Base-by-base conservation (phyloP, 2,329 filamentous ascomycete genomes). In the Hymenoscyphus infarciens region DNA sequence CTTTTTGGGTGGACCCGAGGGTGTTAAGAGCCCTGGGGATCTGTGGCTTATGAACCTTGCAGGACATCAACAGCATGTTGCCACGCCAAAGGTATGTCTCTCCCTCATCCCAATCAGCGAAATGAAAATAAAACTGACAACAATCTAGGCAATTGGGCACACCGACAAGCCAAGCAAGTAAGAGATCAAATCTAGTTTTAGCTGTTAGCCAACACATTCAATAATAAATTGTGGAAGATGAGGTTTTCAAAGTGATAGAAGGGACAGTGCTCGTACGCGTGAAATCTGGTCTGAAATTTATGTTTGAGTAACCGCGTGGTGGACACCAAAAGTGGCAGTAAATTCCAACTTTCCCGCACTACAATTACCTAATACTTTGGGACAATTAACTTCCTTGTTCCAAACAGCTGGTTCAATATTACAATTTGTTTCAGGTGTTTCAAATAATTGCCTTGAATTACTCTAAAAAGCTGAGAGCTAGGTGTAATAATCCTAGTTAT, bases 51-150 rank as follows among this genome's bases (percentile, higher is more conserved):
- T 67, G 61, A 7, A 27, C 6, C 62, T 80, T 74, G 82, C 76
- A 11, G 84, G 79, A 11, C 74, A 74, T 1, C 82, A 77, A 60
- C 82, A 86, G 68, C 81, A 85, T 67, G 78, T 85, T 15, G 73
- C 77, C 1, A 68, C 77, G 45, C 69, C 68, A 19, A 68, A 70
- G 56, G 60, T 62, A 45, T 25, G 29, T 42, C n/a, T 33, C 22
- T 16, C 25, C 25, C 39, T n/a, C n/a, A 38, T 42, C n/a, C n/a
- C 25, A 27, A 27, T 27, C 25, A 2, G 25, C 25, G 25, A 27
- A 27, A 27, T 27, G 4, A 13, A 3, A 55, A 31, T 16, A 10
- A n/a, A 25, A 8, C n/a, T 55, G 29, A 29, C 25, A 55, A n/a
- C 10, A 10, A 27, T 55, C 15, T 55, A 55, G 53, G 7, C 53